Evolutionary conservation across 2,329 filamentous ascomycete species (phyloP).

Genomic region (Phaeosphaeriaceae sp.): DNA sequence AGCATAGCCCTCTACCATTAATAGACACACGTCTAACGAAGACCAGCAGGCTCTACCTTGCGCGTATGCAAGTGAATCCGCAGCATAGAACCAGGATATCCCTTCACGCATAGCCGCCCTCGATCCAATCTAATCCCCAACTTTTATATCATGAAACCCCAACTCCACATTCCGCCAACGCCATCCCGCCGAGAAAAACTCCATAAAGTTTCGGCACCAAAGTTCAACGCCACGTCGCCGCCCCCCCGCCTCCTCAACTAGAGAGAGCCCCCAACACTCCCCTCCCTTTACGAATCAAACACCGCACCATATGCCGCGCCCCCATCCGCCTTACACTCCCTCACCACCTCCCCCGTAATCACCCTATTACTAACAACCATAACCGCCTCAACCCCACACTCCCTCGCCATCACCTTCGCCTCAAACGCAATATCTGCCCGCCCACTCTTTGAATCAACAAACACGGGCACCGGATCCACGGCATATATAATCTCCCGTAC

Average conservation of each 20-base stretch:
- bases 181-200: too few relatives aligned
- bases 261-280: not conserved
- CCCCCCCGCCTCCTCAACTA: not conserved
- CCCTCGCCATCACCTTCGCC: slow-evolving; percentile 5
- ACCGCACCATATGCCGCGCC: slow-evolving; percentile 29
- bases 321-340: slow-evolving; percentile 13
- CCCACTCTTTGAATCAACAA: slow-evolving; percentile 19
- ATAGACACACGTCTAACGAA: too few relatives aligned
- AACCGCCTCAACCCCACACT: slow-evolving; percentile 16
- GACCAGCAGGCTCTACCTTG: too few relatives aligned
- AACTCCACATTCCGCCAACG: too few relatives aligned
- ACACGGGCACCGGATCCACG: slow-evolving; percentile 15
- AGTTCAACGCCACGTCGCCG: not conserved
- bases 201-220: too few relatives aligned
- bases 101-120: too few relatives aligned
- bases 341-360: slow-evolving; percentile 23
- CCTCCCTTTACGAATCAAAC: slow-evolving; percentile 26
- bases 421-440: slow-evolving; percentile 24
- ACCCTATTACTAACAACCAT: slow-evolving; percentile 29
- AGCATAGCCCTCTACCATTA: too few relatives aligned
- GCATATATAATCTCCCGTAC: slow-evolving; percentile 14
- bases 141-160: too few relatives aligned
- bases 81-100: too few relatives aligned
- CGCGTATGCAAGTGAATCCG: too few relatives aligned
- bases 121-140: too few relatives aligned